Evolutionary conservation across 202 grass and related monocot species (phyloP), one percentile per base, ranked within the genome.

Genomic region (Brachypodium distachyon): DNA sequence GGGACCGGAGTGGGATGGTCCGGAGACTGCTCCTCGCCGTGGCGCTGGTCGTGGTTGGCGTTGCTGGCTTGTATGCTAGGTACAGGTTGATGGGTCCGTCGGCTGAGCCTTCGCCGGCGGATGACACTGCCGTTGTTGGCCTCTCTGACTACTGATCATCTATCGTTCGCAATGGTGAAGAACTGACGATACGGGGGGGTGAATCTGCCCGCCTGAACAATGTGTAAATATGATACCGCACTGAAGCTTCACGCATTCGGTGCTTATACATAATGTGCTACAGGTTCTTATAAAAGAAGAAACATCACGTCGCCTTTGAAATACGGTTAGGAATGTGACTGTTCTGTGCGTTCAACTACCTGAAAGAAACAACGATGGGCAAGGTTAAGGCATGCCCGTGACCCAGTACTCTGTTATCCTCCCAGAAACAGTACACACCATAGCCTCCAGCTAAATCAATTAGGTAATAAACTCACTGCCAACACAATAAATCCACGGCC

Each of bases 1-100:
- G n/a, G 12, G 19, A 61, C 42, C 19, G 84, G 61, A 86, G 53
- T 44, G 34, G 39, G 72, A 14, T 47, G 47, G 9, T 77, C 8
- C 52, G 65, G 46, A 33, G 46, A 5, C n/a, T 69, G 9, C 18
- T 86, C 54, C 22, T 71, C 4, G 72, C 78, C 28, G 64, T 64
- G 64, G 47, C 69, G 28, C 46, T 82, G 72, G 44, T 64, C 27
- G 32, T 86, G 27, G 16, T 86, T 2, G 84, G 19, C 11, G 72
- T 6, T 49, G 67, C 82, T 4, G 84, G 77, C 14, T n/a, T 81
- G 36, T 81, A 63, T 31, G 84, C 77, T 2, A 53, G 39, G 55
- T 81, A 81, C 72, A 63, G 27, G 61, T 0, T 69, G 70, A 82
- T 77, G 64, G 78, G 56, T 31, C 22, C 72, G 0, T 81, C 78